Evolutionary conservation across 768 basidiomycete species (phyloP).

Genomic region (Butyriboletus loyo): DNA sequence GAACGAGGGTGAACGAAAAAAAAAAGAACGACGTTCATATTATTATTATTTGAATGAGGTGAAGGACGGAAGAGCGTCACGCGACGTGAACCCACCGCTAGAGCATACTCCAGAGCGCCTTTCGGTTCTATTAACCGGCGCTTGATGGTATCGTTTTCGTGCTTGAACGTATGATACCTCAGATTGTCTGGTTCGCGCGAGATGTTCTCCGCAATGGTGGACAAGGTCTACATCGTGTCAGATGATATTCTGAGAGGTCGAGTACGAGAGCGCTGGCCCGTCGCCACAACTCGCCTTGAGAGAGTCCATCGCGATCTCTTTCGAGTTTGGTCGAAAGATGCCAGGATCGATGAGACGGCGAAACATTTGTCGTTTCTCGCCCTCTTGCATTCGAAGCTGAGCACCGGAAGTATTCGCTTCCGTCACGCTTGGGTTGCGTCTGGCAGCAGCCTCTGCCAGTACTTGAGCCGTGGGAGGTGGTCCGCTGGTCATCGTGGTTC

Average conservation of each 20-base stretch:
- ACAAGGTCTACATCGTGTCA: too few relatives aligned
- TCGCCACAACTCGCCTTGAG: conserved; percentile 55
- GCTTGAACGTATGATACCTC: conserved; percentile 74
- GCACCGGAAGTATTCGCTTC: not conserved
- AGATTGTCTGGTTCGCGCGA: conserved; percentile 67
- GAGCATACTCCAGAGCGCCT: conserved; percentile 74
- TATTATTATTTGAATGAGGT: not conserved
- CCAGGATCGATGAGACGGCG: conserved; percentile 77
- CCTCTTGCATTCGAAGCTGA: conserved; percentile 42
- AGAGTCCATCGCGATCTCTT: conserved; percentile 55
- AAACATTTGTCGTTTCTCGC: conserved; percentile 68
- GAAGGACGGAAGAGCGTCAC: not conserved
- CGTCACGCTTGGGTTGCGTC: conserved; percentile 15
- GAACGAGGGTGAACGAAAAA: not conserved
- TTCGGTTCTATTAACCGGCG: conserved; percentile 64
- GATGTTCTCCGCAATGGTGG: conserved; percentile 70
- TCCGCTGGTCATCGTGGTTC: conserved; percentile 11
- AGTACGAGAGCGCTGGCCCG: too few relatives aligned
- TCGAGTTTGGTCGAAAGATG: conserved; percentile 68
- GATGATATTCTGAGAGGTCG: too few relatives aligned
- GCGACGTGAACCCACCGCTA: conserved; percentile 43
- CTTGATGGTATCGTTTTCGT: conserved; percentile 68
- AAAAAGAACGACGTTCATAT: too few relatives aligned
- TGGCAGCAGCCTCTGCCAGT: conserved; percentile 30
- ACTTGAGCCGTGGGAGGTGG: conserved; percentile 16